Evolutionary conservation across 805 yeast species (phyloP), one percentile per base, ranked within the genome.

Genomic region (Cyberlindnera sargentensis): DNA sequence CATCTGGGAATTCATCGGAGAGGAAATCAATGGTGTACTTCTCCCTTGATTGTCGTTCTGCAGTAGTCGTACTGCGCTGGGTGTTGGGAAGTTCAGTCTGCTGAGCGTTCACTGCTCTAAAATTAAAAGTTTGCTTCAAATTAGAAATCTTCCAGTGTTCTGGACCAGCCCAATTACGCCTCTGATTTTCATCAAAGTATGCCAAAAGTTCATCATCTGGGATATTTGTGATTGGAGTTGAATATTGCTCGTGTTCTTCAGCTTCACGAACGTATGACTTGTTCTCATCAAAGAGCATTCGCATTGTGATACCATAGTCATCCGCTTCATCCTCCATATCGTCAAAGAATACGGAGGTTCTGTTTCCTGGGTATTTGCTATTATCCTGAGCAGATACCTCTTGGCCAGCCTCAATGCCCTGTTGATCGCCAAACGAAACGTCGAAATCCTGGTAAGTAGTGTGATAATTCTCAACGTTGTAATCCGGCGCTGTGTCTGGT

Each of bases 111-210:
- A n/a, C 45, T 42, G 36, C 25, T 11, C 42, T 31, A 8, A 43
- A n/a, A 20, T 48, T 52, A 67, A 67, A 34, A 3, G 30, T n/a
- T 20, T 36, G 50, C 55, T 77, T 82, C 36, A 82, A 60, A 27
- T 77, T 75, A 31, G 73, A 67, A 24, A 91, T 82, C 62, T 83
- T 84, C 97, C 97, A 91, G 64, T 87, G 93, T 52, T 86, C 91
- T 10, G 91, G 84, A 4, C 97, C 97, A 32, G 95, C 76, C 96
- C 97, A 90, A 56, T 80, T 84, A 24, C 60, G 61, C 45, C 72
- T 73, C 62, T 86, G 71, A 20, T 77, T 72, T 42, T 78, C 80
- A 57, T 89, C 96, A 61, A 88, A 88, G 59, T 87, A 83, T 3
- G 89, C 84, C 73, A 86, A 74, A 31, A 87, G 63, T 51, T 81